phyloP scores from a whole-genome alignment of 2,329 filamentous ascomycete species.

The Penicillium palitans region DNA sequence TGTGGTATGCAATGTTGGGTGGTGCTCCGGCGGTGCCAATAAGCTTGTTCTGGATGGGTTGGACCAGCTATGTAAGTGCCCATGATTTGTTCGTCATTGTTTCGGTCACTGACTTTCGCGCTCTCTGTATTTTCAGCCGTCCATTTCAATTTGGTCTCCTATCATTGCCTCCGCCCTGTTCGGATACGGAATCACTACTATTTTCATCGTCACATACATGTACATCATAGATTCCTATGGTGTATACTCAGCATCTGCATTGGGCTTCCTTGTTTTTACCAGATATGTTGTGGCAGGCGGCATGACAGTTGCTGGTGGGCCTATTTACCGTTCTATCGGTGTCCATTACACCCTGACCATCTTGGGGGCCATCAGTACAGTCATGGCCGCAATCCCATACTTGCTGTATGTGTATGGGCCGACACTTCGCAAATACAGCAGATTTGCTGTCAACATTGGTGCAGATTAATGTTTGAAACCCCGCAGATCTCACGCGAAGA shows the following conservation, averaged over 20 bases:
- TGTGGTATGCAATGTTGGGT: constrained; percentile 55
- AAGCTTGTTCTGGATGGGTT: constrained; percentile 59
- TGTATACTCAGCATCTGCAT: constrained; percentile 50
- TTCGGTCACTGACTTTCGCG: not conserved
- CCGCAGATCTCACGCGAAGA: not conserved
- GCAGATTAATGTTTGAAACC: not conserved
- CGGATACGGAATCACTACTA: constrained; percentile 50
- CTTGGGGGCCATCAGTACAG: constrained; percentile 35
- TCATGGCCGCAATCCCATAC: constrained; percentile 45
- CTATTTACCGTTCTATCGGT: constrained; percentile 42
- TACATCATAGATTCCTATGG: constrained; percentile 61
- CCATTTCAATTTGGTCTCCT: constrained; percentile 53
- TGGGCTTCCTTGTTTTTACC: constrained; percentile 44
- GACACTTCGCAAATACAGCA: constrained; percentile 5
- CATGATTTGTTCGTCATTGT: not conserved
- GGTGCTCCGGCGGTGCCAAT: constrained; percentile 52
- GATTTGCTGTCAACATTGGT: not conserved
- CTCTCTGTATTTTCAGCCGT: constrained; percentile 4
- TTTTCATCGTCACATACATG: constrained; percentile 54
- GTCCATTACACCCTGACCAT: constrained; percentile 44
- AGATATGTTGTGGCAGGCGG: constrained; percentile 43
- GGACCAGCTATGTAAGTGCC: constrained; percentile 42
- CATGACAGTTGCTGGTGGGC: constrained; percentile 32
- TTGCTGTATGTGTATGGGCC: constrained; percentile 17
- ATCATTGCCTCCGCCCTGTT: constrained; percentile 53